Percentiles rank a stretch among this genome's conserved stretches.
These are phyloP conservation scores for Rubia peregrina DNA, from an alignment of 305 asterid species.

Conservation along the genomic window DNA sequence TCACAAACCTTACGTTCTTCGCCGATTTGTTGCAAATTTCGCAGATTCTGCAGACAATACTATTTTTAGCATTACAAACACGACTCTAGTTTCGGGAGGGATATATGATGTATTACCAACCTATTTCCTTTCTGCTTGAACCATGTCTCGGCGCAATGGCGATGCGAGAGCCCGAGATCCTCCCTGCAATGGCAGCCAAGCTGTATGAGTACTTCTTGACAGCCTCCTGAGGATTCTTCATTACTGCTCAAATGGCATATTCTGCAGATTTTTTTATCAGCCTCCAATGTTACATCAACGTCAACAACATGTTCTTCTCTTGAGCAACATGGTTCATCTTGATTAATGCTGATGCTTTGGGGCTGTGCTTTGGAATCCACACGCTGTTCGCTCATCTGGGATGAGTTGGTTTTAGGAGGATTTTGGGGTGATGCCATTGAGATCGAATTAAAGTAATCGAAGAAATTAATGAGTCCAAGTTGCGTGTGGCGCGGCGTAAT, in stretches of 20 bases:
- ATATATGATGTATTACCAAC: conserved; percentile 16
- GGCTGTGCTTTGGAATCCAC: neutral
- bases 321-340: neutral
- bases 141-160: conserved; percentile 44
- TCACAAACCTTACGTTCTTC: conserved; percentile 23
- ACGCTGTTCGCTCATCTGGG: neutral
- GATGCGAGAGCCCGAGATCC: conserved; percentile 41
- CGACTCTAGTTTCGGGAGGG: neutral
- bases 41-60: conserved; percentile 31
- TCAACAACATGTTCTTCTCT: neutral
- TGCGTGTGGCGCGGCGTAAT: neutral
- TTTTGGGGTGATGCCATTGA: neutral
- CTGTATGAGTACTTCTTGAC: conserved; percentile 19
- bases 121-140: conserved; percentile 39
- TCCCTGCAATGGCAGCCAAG: conserved; percentile 51
- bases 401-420: neutral
- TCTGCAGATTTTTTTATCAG: conserved; percentile 33
- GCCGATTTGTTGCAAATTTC: conserved; percentile 45
- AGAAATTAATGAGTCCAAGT: neutral
- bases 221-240: conserved; percentile 2
- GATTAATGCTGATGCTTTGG: neutral
- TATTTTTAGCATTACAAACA: neutral
- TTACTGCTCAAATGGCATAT: conserved; percentile 46
- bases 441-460: neutral
- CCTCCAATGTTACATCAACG: conserved; percentile 8